A percentile compares a stretch with the other conserved stretches of the same genome.
phyloP scores from a whole-genome alignment of 2,329 filamentous ascomycete species.

The Pochonia chlamydosporia region DNA sequence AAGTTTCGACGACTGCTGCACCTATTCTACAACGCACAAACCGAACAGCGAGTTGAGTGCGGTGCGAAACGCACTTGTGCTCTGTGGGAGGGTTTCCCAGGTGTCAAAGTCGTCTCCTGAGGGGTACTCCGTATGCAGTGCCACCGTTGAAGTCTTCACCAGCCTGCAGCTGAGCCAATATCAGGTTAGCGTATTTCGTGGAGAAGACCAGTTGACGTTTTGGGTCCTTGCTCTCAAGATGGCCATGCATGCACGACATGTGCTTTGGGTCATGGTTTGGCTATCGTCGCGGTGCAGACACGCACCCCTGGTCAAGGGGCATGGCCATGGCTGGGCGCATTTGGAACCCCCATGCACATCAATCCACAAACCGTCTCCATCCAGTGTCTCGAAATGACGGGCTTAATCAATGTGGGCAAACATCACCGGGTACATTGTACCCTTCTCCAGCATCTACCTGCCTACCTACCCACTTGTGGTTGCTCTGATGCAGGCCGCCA shows the following conservation, averaged over 20 bases:
- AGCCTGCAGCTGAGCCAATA: not conserved
- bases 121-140: too few species aligned
- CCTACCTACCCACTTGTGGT: constrained; percentile 14
- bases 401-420: not conserved
- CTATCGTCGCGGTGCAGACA: not conserved
- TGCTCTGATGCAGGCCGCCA: constrained; percentile 9
- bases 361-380: too few species aligned
- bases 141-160: not conserved
- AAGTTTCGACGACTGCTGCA: too few species aligned
- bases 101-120: not conserved
- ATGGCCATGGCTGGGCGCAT: too few species aligned
- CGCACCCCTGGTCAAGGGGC: not conserved
- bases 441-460: too few species aligned
- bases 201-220: not conserved
- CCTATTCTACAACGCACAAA: too few species aligned
- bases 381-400: too few species aligned
- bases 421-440: not conserved
- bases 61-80: too few species aligned
- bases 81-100: too few species aligned
- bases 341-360: too few species aligned
- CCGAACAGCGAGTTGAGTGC: too few species aligned
- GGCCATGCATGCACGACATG: constrained; percentile 1
- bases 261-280: constrained; percentile 4
- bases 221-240: not conserved
- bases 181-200: constrained; percentile 1